Evolutionary conservation across 1,284 basidiomycete species (phyloP).

Genomic region (Testicularia cyperi): DNA sequence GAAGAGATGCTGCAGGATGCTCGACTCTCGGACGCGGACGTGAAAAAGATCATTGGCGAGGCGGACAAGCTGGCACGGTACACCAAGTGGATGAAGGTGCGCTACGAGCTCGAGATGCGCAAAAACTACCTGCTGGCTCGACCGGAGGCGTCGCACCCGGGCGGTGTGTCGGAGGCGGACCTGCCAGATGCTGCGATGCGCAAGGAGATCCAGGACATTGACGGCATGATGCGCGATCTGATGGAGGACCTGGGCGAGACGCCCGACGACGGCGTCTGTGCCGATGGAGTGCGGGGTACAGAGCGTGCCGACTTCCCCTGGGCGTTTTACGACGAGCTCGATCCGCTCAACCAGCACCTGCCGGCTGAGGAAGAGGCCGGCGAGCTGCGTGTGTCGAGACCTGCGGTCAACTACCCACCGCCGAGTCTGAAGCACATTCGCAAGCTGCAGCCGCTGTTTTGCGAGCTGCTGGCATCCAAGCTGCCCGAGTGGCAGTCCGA

Average conservation of each 20-base stretch:
- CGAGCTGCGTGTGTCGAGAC: slow-evolving; percentile 13
- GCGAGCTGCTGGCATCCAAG: slow-evolving; percentile 44
- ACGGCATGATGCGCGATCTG: slow-evolving; percentile 46
- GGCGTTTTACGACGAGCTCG: slow-evolving; percentile 49
- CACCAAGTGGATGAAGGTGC: slow-evolving; percentile 55
- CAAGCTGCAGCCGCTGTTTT: slow-evolving; percentile 45
- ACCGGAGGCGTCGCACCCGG: slow-evolving; percentile 30
- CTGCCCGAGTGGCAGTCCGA: slow-evolving; percentile 51
- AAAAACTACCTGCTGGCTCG: slow-evolving; percentile 50
- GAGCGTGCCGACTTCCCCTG: slow-evolving; percentile 50
- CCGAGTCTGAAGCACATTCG: slow-evolving; percentile 43
- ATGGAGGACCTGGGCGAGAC: slow-evolving; percentile 40
- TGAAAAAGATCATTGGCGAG: slow-evolving; percentile 47
- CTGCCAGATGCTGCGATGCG: slow-evolving; percentile 33
- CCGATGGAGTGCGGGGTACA: slow-evolving; percentile 47
- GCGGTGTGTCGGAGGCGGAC: slow-evolving; percentile 37
- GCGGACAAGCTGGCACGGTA: slow-evolving; percentile 42
- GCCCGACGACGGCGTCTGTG: slow-evolving; percentile 44
- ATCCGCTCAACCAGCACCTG: slow-evolving; percentile 48
- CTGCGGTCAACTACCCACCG: slow-evolving; percentile 7
- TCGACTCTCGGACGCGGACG: slow-evolving; percentile 48
- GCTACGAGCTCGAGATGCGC: slow-evolving; percentile 55
- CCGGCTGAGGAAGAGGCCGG: slow-evolving; percentile 12
- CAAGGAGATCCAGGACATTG: slow-evolving; percentile 39
- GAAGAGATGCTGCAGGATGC: slow-evolving; percentile 55